These are phyloP conservation scores for Diutina ranongensis DNA, from an alignment of 1,139 yeast species.

Conservation along the genomic window DNA sequence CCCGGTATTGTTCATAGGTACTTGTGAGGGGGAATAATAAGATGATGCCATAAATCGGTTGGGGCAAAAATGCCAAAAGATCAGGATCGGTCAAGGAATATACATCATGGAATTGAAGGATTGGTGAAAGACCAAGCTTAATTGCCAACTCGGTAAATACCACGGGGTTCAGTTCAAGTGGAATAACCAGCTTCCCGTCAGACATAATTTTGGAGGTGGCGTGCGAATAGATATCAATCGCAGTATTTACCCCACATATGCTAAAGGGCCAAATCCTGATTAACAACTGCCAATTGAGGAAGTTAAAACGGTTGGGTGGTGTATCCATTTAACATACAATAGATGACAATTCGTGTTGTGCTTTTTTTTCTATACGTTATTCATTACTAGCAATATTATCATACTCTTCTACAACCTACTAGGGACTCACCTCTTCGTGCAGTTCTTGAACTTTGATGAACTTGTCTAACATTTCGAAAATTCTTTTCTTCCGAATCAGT, in stretches of 20 bases:
- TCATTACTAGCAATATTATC: too few species aligned
- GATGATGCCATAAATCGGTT: conserved; percentile 68
- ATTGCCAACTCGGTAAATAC: conserved; percentile 66
- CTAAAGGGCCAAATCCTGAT: too few species aligned
- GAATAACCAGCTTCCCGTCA: conserved; percentile 39
- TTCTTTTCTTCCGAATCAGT: conserved; percentile 25
- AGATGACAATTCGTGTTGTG: too few species aligned
- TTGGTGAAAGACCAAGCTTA: conserved; percentile 53
- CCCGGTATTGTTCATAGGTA: conserved; percentile 42
- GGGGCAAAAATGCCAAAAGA: conserved; percentile 63
- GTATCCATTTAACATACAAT: too few species aligned
- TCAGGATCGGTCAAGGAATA: conserved; percentile 77
- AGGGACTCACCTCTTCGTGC: background rate
- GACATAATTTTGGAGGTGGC: background rate
- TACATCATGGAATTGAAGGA: conserved; percentile 64
- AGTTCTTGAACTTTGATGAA: conserved; percentile 48
- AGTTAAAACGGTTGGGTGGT: too few species aligned
- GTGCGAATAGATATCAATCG: too few species aligned
- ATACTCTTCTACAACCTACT: background rate
- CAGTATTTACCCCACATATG: too few species aligned
- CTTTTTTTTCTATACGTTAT: too few species aligned
- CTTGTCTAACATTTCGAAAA: conserved; percentile 46
- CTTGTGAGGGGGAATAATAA: conserved; percentile 71
- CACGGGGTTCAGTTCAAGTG: conserved; percentile 84
- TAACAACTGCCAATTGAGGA: too few species aligned